Base-by-base conservation (phyloP, 768 basidiomycete species). In the Xerocomellus amylosporus region DNA sequence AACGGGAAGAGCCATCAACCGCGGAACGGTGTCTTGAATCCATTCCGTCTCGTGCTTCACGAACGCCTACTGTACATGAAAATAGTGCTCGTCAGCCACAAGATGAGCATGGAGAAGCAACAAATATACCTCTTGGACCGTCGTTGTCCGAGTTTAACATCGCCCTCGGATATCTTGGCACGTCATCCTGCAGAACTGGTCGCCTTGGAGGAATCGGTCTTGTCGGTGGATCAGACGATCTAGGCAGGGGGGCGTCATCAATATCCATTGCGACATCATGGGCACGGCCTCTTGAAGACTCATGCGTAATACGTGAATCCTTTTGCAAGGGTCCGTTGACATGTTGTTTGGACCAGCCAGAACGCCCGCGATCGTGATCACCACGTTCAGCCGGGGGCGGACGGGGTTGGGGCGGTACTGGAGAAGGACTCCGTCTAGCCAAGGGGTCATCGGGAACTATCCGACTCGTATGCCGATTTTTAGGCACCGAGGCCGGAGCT, bases 111-210 rank as follows among this genome's bases (percentile, higher is more conserved):
- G 1, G 8, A 45, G 1, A 5, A 36, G 8, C 8, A 17, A 40
- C 1, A 36, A 45, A 28, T 5, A 31, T 49, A 68, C 67, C 54
- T 51, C 63, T 60, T 34, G 47, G 38, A 12, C 60, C 54, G 31
- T 65, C 63, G 30, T 54, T 65, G n/a, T 59, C 65, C 22, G 61
- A 40, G 9, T 63, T 59, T 7, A 70, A 50, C 73, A 74, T 74
- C 0, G 74, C 74, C 30, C 74, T 64, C n/a, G 74, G 73, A 43
- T 70, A 74, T 24, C 66, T 67, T 43, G 70, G 65, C 7, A 58
- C 62, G 0, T 64, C 74, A n/a, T 64, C 71, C 2, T 62, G 66
- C 10, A 58, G 28, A 30, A 38, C 58, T 5, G 61, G 63, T 36
- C 58, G 64, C 26, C 54, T 56, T 4, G 59, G 49, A 31, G 51